Conservation (phyloP, 2,329 filamentous ascomycete species). For the Cryphonectria japonica region DNA sequence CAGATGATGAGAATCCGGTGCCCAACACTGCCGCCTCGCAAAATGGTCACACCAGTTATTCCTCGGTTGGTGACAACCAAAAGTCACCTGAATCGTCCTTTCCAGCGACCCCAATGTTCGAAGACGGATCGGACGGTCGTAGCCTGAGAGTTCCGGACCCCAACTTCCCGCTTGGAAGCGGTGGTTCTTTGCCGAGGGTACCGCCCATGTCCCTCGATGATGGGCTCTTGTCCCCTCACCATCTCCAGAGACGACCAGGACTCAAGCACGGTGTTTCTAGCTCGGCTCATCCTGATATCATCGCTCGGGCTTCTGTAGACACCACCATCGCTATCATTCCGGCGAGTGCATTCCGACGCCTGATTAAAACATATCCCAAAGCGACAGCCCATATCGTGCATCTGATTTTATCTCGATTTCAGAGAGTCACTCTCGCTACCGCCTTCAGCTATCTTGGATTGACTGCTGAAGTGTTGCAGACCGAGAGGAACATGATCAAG, state of each 20-base stretch:
- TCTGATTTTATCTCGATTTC: constrained; percentile 91
- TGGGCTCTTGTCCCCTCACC: constrained; percentile 32
- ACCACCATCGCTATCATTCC: constrained; percentile 99
- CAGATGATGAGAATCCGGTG: constrained; percentile 61
- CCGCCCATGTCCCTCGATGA: constrained; percentile 76
- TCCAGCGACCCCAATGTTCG: constrained; percentile 46
- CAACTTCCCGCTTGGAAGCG: constrained; percentile 37
- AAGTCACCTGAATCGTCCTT: constrained; percentile 40
- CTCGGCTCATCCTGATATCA: constrained; percentile 94
- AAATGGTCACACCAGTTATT: constrained; percentile 36
- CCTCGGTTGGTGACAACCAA: constrained; percentile 36
- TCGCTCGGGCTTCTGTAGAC: constrained; percentile 93
- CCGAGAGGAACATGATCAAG: constrained; percentile 90
- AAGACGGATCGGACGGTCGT: constrained; percentile 33
- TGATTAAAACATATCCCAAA: constrained; percentile 94
- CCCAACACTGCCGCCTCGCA: constrained; percentile 37
- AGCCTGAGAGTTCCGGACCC: constrained; percentile 36
- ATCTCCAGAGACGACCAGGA: constrained; percentile 42
- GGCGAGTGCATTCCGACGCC: constrained; percentile 87
- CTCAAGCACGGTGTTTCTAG: constrained; percentile 57
- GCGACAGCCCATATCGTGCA: constrained; percentile 97
- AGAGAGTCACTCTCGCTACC: constrained; percentile 91
- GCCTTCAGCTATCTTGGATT: constrained; percentile 93
- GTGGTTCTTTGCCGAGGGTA: constrained; percentile 59
- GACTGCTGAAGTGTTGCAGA: constrained; percentile 87